A percentile compares a stretch with the other conserved stretches of the same genome.
These are phyloP conservation scores for Actinomortierella ambigua DNA, from an alignment of 371 early-diverging fungal genomes.

Conservation along the genomic window DNA sequence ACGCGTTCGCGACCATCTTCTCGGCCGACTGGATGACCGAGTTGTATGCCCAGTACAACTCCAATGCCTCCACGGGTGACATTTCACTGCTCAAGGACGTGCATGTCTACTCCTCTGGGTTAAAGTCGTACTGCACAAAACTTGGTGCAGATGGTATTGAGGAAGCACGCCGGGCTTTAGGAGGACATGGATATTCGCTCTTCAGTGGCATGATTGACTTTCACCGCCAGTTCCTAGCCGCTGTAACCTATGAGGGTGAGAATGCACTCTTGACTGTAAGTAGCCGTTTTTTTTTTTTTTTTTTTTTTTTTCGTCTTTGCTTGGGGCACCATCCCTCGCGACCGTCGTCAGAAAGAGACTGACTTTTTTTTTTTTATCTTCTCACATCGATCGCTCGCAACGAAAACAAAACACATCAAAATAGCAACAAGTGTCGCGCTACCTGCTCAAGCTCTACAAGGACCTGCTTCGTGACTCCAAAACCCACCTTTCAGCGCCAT, in stretches of 20 bases:
- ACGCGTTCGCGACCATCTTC: slow-evolving; percentile 76
- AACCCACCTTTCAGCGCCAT: slow-evolving; percentile 22
- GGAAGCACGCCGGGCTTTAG: slow-evolving; percentile 73
- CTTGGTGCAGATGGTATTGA: slow-evolving; percentile 82
- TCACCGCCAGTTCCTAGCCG: slow-evolving; percentile 71
- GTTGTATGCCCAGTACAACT: slow-evolving; percentile 68
- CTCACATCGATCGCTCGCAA: neutral
- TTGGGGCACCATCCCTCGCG: neutral
- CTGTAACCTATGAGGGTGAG: slow-evolving; percentile 65
- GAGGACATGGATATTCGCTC: slow-evolving; percentile 84
- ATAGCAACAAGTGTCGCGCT: slow-evolving; percentile 76
- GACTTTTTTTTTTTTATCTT: slow-evolving; percentile 23
- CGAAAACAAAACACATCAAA: no score
- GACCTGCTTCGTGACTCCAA: slow-evolving; percentile 22
- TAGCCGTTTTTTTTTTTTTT: neutral
- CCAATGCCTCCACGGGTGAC: slow-evolving; percentile 60
- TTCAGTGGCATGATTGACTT: slow-evolving; percentile 80
- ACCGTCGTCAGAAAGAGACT: neutral
- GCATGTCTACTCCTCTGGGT: slow-evolving; percentile 84
- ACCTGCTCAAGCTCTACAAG: slow-evolving; percentile 54
- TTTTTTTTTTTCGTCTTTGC: neutral
- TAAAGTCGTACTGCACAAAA: slow-evolving; percentile 83
- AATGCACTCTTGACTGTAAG: slow-evolving; percentile 51
- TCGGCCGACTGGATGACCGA: slow-evolving; percentile 71
- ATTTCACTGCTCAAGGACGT: slow-evolving; percentile 73